Conservation (phyloP, 768 basidiomycete genomes). For the Boletales sp. region DNA sequence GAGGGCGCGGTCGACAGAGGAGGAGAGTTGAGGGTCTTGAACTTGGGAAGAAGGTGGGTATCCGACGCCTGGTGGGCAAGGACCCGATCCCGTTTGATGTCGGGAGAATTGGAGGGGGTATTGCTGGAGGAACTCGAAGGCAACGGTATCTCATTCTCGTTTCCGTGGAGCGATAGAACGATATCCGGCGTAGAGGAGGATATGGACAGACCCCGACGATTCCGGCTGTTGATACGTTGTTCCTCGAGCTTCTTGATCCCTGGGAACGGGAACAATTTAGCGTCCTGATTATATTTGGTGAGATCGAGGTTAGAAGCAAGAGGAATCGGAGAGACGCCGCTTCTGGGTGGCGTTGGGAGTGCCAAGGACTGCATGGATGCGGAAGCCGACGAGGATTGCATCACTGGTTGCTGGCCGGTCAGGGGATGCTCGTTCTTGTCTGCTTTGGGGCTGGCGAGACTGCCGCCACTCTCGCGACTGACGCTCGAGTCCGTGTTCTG, state of each 20-base stretch:
- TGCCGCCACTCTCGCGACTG: conserved; percentile 74
- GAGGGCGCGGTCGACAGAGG: conserved; percentile 41
- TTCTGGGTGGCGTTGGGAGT: conserved; percentile 50
- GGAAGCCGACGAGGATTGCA: conserved; percentile 68
- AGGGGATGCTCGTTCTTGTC: conserved; percentile 51
- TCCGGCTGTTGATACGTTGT: conserved; percentile 52
- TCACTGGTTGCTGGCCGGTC: conserved; percentile 47
- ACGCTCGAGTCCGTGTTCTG: conserved; percentile 70
- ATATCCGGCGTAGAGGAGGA: conserved; percentile 51
- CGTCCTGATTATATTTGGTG: conserved; percentile 59
- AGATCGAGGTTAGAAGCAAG: conserved; percentile 67
- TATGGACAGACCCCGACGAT: conserved; percentile 47
- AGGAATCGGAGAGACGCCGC: conserved; percentile 75
- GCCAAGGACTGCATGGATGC: conserved; percentile 56
- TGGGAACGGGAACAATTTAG: conserved; percentile 89
- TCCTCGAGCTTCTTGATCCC: conserved; percentile 79
- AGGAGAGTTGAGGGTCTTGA: conserved; percentile 38
- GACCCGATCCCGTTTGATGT: conserved; percentile 54
- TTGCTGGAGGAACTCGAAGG: conserved; percentile 49
- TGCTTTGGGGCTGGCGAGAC: conserved; percentile 58
- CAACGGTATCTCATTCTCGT: conserved; percentile 42
- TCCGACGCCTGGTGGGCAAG: conserved; percentile 70
- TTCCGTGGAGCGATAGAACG: conserved; percentile 39
- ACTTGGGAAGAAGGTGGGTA: conserved; percentile 56
- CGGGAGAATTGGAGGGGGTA: conserved; percentile 48